Evolutionary conservation across 1,139 yeast species (phyloP).

Genomic region (Torulaspora pretoriensis): DNA sequence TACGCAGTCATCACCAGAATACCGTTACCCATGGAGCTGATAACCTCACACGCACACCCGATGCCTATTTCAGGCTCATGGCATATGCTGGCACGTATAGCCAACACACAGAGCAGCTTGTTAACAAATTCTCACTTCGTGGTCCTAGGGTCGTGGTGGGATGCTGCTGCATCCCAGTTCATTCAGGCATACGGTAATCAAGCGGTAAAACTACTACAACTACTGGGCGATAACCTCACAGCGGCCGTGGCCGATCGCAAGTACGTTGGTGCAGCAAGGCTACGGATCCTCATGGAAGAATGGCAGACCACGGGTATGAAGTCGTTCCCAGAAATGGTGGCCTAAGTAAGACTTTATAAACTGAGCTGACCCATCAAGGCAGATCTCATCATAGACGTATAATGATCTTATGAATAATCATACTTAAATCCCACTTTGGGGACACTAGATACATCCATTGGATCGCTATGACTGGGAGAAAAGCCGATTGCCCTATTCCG

Average conservation of each 20-base stretch:
- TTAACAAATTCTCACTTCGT: constrained; percentile 68
- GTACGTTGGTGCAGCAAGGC: constrained; percentile 73
- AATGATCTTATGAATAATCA: not conserved
- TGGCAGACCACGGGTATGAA: constrained; percentile 52
- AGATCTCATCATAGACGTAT: constrained; percentile 8
- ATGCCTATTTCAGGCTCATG: constrained; percentile 55
- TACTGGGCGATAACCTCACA: constrained; percentile 51
- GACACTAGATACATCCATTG: not conserved
- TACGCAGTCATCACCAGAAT: constrained; percentile 68
- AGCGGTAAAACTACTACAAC: constrained; percentile 54
- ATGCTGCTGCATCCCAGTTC: constrained; percentile 62
- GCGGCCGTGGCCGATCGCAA: constrained; percentile 44
- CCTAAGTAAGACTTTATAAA: constrained; percentile 22
- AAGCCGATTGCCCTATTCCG: constrained; percentile 41
- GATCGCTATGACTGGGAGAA: constrained; percentile 5
- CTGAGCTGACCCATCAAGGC: not conserved
- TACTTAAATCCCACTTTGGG: not conserved
- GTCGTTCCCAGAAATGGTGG: constrained; percentile 51
- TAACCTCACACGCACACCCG: constrained; percentile 43
- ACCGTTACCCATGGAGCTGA: constrained; percentile 29
- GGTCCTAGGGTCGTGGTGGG: constrained; percentile 88
- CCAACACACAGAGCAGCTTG: constrained; percentile 50
- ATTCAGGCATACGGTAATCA: constrained; percentile 60
- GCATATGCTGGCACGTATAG: constrained; percentile 65
- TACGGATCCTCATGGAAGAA: constrained; percentile 73